Percentiles rank a stretch among this genome's conserved stretches.
phyloP scores from a whole-genome alignment of 176 grass and related monocot species.

The Lolium multiflorum region DNA sequence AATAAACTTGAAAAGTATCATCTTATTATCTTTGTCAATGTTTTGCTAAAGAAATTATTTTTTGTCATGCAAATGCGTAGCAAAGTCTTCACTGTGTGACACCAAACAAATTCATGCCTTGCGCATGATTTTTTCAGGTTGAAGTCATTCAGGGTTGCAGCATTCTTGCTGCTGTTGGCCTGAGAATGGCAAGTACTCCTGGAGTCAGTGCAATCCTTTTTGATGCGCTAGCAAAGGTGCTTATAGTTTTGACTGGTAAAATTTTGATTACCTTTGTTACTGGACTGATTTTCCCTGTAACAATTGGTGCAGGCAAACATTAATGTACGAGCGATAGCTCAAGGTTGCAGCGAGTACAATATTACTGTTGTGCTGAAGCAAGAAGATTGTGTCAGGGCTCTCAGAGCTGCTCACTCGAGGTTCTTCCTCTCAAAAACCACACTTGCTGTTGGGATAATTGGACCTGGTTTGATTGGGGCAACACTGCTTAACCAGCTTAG shows the following conservation, averaged over 20 bases:
- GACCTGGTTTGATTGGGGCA: constrained; percentile 89
- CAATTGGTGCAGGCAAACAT: constrained; percentile 79
- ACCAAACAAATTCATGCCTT: not conserved
- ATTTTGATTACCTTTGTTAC: constrained; percentile 27
- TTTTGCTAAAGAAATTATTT: constrained; percentile 10
- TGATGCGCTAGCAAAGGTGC: constrained; percentile 96
- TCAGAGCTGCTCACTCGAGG: constrained; percentile 87
- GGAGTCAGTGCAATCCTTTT: constrained; percentile 98
- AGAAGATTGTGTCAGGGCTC: constrained; percentile 91
- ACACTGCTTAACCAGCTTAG: constrained; percentile 90
- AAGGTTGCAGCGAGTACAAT: constrained; percentile 99
- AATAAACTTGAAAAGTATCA: not conserved
- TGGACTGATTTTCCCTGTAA: constrained; percentile 27
- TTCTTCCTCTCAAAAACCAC: constrained; percentile 96
- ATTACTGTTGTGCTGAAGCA: constrained; percentile 98
- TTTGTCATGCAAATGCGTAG: constrained; percentile 3
- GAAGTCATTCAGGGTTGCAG: constrained; percentile 90
- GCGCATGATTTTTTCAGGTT: constrained; percentile 63
- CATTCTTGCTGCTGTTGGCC: constrained; percentile 95
- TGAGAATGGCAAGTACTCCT: constrained; percentile 97
- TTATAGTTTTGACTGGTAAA: constrained; percentile 35
- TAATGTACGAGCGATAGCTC: constrained; percentile 97
- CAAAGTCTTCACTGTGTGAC: constrained; percentile 21
- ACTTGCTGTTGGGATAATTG: constrained; percentile 88
- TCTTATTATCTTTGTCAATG: constrained; percentile 13